Base-by-base conservation (phyloP, 2,329 filamentous ascomycete genomes). In the Drechslerella coelobrocha region DNA sequence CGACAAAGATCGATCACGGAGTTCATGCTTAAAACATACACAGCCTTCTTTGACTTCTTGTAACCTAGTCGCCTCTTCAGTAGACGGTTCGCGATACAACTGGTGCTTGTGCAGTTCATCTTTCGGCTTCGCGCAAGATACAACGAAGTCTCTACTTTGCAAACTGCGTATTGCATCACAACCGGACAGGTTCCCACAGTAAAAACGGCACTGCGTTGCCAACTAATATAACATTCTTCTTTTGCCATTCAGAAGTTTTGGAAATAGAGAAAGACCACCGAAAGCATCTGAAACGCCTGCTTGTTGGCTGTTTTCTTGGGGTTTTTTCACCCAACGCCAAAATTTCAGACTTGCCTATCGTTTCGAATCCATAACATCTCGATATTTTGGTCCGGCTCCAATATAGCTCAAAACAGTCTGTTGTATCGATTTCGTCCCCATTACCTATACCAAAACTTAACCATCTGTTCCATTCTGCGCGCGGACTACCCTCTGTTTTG, bases 21-120 rank as follows among this genome's bases (percentile, higher is more conserved):
- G 50, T 9, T 21, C 27, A 19, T 37, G 48, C 24, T 24, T 62
- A 61, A 69, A 69, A 69, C 65, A 45, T 12, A 68, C 65, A 62
- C 65, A 69, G 65, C 63, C 56, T 53, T 45, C 31, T 45, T 56
- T 39, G 34, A n/a, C 48, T 43, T 45, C 37, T 23, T 27, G 53
- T 24, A 23, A 17, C 27, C 41, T 26, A 50, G 52, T 51, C 24
- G 17, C 39, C 26, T 31, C 34, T 45, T 52, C 34, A 34, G 21
- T 61, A 57, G 43, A 29, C 45, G 57, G 34, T 37, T n/a, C n/a
- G n/a, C n/a, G n/a, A n/a, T n/a, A 2, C 48, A 53, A 37, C 41
- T 43, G 29, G 27, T 41, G 48, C 14, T 21, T 47, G 37, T 54
- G 43, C 51, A 39, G 17, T 14, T 23, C 21, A 17, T 10, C n/a